phyloP scores from a whole-genome alignment of 2,329 filamentous ascomycete genomes.

The Chalaropsis thielavioides region DNA sequence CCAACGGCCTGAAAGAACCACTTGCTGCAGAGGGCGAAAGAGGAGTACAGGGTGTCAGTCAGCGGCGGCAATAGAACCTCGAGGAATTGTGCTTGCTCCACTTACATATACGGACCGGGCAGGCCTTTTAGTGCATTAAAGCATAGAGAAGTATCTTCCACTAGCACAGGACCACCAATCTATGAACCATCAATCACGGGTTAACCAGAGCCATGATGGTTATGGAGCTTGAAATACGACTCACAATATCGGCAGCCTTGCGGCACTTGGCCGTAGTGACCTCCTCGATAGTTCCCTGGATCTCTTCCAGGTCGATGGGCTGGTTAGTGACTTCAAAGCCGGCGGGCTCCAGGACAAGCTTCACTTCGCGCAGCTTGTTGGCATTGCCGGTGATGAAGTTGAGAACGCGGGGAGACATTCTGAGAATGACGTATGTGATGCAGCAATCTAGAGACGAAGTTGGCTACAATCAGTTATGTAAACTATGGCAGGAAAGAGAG shows the following conservation, averaged over 20 bases:
- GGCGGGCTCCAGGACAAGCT: constrained; percentile 63
- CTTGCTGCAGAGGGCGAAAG: constrained; percentile 46
- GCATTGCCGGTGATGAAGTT: constrained; percentile 96
- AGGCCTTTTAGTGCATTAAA: constrained; percentile 84
- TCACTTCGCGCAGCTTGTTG: constrained; percentile 84
- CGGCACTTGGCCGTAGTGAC: constrained; percentile 79
- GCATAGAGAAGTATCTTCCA: constrained; percentile 90
- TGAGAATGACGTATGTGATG: neutral
- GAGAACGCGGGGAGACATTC: constrained; percentile 35
- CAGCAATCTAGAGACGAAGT: neutral
- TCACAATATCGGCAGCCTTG: constrained; percentile 62
- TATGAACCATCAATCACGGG: constrained; percentile 25
- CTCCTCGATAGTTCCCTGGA: constrained; percentile 85
- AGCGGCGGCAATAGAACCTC: neutral
- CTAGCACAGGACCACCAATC: constrained; percentile 76
- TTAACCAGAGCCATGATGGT: neutral
- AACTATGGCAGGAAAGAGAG: neutral
- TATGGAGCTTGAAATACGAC: constrained; percentile 19
- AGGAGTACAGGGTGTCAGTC: neutral
- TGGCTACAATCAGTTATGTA: neutral
- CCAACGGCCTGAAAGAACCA: constrained; percentile 81
- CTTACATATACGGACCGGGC: constrained; percentile 89
- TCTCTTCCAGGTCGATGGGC: constrained; percentile 67
- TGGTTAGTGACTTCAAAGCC: constrained; percentile 57
- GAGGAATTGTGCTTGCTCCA: constrained; percentile 15